Evolutionary conservation across 2,329 filamentous ascomycete genomes (phyloP), one percentile per base, ranked within the genome.

Genomic region (Pseudogymnoascus pannorum): DNA sequence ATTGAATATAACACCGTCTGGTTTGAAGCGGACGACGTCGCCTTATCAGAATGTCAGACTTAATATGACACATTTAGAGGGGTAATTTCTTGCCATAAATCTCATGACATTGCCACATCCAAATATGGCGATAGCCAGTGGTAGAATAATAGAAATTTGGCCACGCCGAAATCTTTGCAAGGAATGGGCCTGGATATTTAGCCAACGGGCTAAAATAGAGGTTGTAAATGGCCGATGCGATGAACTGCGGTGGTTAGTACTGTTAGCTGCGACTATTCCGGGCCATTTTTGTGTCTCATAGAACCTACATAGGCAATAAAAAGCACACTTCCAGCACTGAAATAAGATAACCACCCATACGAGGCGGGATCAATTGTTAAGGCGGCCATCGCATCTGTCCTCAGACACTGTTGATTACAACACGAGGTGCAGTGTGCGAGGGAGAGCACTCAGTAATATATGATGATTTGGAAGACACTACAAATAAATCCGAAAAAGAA

Each of bases 1-100:
- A 26, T 62, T 62, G 36, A 65, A 60, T 7, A 65, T 33, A 20
- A 65, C 16, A 2, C 60, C 60, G 48, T 59, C 40, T 7, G 63
- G 63, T 26, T 61, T 44, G 33, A 60, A 62, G 14, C 62, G 60
- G 26, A 61, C 36, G 7, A 16, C 18, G 22, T 61, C 36, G 14
- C 61, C 63, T 63, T 16, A 22, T 9, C 18, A 7, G 26, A 18
- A 18, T n/a, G n/a, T 54, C n/a, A 54, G 44, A 18, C 24, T 12
- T 6, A 1, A 29, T 18, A 18, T 24, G 22, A 11, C n/a, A 54
- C 29, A n/a, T 26, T 20, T 11, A 29, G n/a, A 54, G 18, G 44
- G 5, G 9, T 7, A 12, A 29, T 9, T 12, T 20, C n/a, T 31
- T 54, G 18, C 44, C 44, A 20, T 54, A 54, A 24, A 54, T 54